These are phyloP conservation scores for Phytophthora boehmeriae DNA, from an alignment of 352 stramenopile species.

Conservation along the genomic window DNA sequence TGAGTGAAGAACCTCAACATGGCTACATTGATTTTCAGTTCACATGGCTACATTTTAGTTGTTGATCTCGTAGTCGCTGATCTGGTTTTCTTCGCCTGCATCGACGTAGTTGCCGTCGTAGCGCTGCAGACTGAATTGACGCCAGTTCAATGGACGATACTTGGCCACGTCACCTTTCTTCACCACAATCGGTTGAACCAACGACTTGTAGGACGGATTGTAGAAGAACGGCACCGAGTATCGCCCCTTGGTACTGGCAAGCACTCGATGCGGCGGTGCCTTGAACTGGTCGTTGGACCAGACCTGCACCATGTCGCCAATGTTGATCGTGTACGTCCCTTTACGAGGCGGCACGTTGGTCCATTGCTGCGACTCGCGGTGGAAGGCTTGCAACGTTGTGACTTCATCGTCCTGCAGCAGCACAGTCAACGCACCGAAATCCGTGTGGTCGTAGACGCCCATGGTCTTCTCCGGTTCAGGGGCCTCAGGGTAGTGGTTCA, in stretches of 20 bases:
- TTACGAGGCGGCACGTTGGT: slow-evolving; percentile 45
- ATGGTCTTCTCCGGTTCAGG: slow-evolving; percentile 46
- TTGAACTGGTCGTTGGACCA: slow-evolving; percentile 61
- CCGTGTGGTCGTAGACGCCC: slow-evolving; percentile 59
- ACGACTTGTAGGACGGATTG: slow-evolving; percentile 55
- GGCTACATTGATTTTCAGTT: too few species aligned
- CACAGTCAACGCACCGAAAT: slow-evolving; percentile 52
- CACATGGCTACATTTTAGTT: too few species aligned
- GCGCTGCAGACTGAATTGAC: slow-evolving; percentile 82
- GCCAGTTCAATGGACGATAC: slow-evolving; percentile 84
- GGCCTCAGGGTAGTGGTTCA: slow-evolving; percentile 90
- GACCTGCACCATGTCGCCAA: slow-evolving; percentile 63
- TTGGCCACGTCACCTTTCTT: slow-evolving; percentile 27
- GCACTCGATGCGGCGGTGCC: slow-evolving; percentile 56
- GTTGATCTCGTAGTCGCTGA: slow-evolving; percentile 66
- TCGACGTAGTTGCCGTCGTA: slow-evolving; percentile 92
- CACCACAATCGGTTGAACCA: slow-evolving; percentile 59
- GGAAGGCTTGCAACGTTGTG: slow-evolving; percentile 48
- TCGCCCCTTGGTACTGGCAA: slow-evolving; percentile 35
- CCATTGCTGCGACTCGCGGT: slow-evolving; percentile 46
- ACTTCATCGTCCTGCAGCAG: slow-evolving; percentile 56
- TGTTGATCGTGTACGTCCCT: slow-evolving; percentile 67
- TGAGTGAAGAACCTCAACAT: too few species aligned
- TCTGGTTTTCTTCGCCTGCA: slow-evolving; percentile 92
- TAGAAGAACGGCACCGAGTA: slow-evolving; percentile 66